Conservation (phyloP, 345 rosid genomes). For the Eutrema heterophyllum region DNA sequence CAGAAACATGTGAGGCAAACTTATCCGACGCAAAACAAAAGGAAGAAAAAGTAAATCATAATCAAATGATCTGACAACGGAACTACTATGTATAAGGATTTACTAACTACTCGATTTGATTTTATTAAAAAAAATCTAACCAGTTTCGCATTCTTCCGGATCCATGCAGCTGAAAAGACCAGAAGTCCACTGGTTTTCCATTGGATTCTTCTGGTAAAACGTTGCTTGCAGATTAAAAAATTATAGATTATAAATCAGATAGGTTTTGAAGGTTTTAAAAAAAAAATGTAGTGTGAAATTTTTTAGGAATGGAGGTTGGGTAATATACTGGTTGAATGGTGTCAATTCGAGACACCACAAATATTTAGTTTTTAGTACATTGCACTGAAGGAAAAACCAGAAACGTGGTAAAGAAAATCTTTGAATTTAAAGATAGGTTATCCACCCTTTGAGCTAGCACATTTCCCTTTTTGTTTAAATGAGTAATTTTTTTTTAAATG, state of each 20-base stretch:
- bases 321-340: background rate
- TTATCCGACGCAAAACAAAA: background rate
- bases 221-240: background rate
- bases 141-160: constrained; percentile 7
- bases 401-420: background rate
- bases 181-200: constrained; percentile 25
- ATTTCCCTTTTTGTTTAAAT: too few species aligned
- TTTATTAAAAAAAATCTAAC: background rate
- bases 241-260: too few species aligned
- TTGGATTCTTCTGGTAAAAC: background rate
- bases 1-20: constrained; percentile 16
- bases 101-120: too few species aligned
- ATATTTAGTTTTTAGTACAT: background rate
- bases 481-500: too few species aligned
- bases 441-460: too few species aligned
- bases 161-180: constrained; percentile 28
- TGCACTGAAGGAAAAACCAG: background rate
- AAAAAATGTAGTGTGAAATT: background rate
- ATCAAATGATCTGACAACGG: background rate
- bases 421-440: too few species aligned
- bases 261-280: too few species aligned
- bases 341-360: background rate
- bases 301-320: background rate
- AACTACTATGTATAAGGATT: background rate
- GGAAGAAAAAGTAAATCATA: background rate